Conservation (phyloP, 192 early-diverging fungal species). For the Umbelopsis isabellina region DNA sequence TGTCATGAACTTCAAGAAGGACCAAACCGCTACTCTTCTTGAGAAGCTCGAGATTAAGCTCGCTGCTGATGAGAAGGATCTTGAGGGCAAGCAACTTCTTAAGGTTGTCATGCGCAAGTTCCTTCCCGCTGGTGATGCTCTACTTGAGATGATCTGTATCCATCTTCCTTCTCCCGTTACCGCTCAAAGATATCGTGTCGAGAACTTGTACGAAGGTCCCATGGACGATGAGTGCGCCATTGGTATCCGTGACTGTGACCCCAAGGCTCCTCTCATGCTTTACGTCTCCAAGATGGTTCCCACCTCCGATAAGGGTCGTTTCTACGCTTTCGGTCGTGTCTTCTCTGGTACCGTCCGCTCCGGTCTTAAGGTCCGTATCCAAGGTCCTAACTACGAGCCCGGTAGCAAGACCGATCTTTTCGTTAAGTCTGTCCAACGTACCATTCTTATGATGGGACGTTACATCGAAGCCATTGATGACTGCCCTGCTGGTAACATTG, state of each 20-base stretch:
- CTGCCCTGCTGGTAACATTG: conserved; percentile 98
- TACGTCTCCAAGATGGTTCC: conserved; percentile 99
- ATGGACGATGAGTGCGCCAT: conserved; percentile 90
- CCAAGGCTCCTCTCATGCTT: conserved; percentile 95
- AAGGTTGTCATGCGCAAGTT: conserved; percentile 98
- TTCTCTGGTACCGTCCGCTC: conserved; percentile 97
- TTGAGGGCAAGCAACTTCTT: conserved; percentile 91
- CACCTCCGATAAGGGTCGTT: conserved; percentile 98
- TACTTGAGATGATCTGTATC: conserved; percentile 99
- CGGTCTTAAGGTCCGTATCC: conserved; percentile 99
- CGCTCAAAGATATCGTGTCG: conserved; percentile 91
- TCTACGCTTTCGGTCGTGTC: conserved; percentile 99
- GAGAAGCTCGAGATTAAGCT: conserved; percentile 86
- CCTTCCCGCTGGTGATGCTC: conserved; percentile 95
- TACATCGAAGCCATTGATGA: conserved; percentile 97
- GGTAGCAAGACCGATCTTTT: conserved; percentile 93
- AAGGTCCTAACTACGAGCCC: conserved; percentile 91
- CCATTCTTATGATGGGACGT: conserved; percentile 99
- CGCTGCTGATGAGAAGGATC: conserved; percentile 85
- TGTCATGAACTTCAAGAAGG: conserved; percentile 97
- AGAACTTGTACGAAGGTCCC: conserved; percentile 96
- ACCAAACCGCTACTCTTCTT: conserved; percentile 73
- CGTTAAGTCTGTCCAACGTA: conserved; percentile 97
- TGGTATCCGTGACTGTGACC: conserved; percentile 88
- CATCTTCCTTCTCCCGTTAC: conserved; percentile 94